Conservation (phyloP, 176 grass and related monocot species). For the Carex parvula region DNA sequence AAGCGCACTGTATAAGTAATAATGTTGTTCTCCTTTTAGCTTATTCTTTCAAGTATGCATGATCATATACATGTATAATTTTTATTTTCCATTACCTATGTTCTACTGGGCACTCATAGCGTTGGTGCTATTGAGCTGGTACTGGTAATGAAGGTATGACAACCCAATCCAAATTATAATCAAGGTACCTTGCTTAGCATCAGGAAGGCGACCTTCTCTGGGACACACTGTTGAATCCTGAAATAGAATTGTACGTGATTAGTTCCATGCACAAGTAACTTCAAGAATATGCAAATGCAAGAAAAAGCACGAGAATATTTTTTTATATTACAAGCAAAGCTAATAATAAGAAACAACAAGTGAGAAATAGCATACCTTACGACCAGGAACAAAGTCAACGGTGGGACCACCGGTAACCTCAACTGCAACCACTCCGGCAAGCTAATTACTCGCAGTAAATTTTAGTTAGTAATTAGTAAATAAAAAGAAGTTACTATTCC, state of each 20-base stretch:
- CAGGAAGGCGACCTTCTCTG: slow-evolving; percentile 74
- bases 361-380: slow-evolving; percentile 43
- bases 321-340: background rate
- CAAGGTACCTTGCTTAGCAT: slow-evolving; percentile 82
- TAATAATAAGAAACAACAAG: background rate
- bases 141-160: background rate
- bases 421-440: slow-evolving; percentile 92
- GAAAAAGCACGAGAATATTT: background rate
- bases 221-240: slow-evolving; percentile 95
- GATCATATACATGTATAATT: background rate
- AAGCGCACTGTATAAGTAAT: background rate
- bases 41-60: background rate
- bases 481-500: background rate
- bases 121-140: background rate
- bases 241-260: slow-evolving; percentile 13
- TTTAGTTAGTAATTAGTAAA: slow-evolving; percentile 29
- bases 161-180: background rate
- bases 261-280: background rate
- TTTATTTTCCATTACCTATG: background rate
- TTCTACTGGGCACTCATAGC: background rate
- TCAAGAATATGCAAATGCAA: background rate
- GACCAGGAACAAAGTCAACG: slow-evolving; percentile 76
- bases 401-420: slow-evolving; percentile 94
- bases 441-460: slow-evolving; percentile 38
- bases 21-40: background rate